These are phyloP conservation scores for Groenewaldozyma auringiensis DNA, from an alignment of 1,139 yeast species.

Conservation along the genomic window DNA sequence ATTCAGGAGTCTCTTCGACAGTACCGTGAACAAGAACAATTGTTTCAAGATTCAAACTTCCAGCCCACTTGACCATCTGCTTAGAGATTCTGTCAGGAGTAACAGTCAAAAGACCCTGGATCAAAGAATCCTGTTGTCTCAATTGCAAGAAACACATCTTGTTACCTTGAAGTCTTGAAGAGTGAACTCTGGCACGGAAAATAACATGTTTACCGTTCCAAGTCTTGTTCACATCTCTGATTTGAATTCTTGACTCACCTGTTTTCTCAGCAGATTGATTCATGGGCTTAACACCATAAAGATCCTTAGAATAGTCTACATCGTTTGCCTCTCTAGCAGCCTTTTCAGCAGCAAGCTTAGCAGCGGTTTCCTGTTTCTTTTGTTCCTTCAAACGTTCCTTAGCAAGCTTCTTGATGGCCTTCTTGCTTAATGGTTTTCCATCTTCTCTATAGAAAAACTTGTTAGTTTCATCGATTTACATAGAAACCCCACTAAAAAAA, in stretches of 20 bases:
- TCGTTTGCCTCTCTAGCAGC: conserved; percentile 77
- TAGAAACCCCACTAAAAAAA: neutral
- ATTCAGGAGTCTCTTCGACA: conserved; percentile 77
- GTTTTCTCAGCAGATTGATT: conserved; percentile 68
- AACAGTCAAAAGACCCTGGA: conserved; percentile 78
- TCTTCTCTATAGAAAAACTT: conserved; percentile 37
- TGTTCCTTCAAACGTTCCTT: conserved; percentile 89
- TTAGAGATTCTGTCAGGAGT: conserved; percentile 67
- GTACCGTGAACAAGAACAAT: conserved; percentile 86
- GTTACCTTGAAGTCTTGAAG: conserved; percentile 91
- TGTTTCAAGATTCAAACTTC: conserved; percentile 75
- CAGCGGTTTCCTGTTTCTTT: conserved; percentile 90
- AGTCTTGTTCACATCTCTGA: conserved; percentile 45
- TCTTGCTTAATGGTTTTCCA: conserved; percentile 92
- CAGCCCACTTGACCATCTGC: conserved; percentile 96
- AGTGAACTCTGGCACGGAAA: conserved; percentile 91
- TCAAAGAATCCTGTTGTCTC: conserved; percentile 77
- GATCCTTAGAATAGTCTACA: conserved; percentile 75
- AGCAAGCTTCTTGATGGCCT: conserved; percentile 88
- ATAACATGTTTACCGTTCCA: conserved; percentile 74
- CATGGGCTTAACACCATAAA: conserved; percentile 85
- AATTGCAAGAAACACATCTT: conserved; percentile 84
- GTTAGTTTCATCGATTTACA: too few relatives aligned
- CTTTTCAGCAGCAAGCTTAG: conserved; percentile 76
- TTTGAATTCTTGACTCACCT: conserved; percentile 50